A percentile compares a stretch with the other conserved stretches of the same genome.
Evolutionary conservation across 2,329 filamentous ascomycete genomes (phyloP).

Genomic region (Xylariaceae sp.): DNA sequence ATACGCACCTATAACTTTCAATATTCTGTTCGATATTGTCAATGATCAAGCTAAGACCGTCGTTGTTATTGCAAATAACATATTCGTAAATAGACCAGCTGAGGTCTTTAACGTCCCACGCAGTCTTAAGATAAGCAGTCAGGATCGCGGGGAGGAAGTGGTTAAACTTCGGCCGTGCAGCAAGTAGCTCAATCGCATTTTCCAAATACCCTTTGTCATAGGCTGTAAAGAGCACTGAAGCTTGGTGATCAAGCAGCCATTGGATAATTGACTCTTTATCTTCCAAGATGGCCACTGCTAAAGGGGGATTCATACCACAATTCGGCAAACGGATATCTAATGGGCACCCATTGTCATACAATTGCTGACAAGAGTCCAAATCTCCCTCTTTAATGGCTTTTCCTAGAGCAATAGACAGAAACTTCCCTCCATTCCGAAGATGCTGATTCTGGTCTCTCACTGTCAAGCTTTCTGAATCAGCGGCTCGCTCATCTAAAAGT

Average conservation of each 20-base stretch:
- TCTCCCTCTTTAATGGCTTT: background rate
- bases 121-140: background rate
- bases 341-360: background rate
- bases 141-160: too few relatives aligned
- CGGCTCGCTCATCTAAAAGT: too few relatives aligned
- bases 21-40: background rate
- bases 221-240: background rate
- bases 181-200: too few relatives aligned
- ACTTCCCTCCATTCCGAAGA: too few relatives aligned
- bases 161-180: too few relatives aligned
- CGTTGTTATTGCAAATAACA: background rate
- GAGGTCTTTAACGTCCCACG: background rate
- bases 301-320: slow-evolving; percentile 7
- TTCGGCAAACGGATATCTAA: background rate
- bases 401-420: background rate
- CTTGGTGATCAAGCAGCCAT: background rate
- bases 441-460: too few relatives aligned
- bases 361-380: background rate
- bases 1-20: slow-evolving; percentile 7
- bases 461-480: too few relatives aligned
- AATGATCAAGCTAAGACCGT: background rate
- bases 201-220: background rate
- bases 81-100: background rate
- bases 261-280: background rate
- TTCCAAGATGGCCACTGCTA: background rate